Percentiles rank a stretch among this genome's conserved stretches.
phyloP scores from a whole-genome alignment of 2,329 filamentous ascomycete species.

The Diaporthe longicolla region DNA sequence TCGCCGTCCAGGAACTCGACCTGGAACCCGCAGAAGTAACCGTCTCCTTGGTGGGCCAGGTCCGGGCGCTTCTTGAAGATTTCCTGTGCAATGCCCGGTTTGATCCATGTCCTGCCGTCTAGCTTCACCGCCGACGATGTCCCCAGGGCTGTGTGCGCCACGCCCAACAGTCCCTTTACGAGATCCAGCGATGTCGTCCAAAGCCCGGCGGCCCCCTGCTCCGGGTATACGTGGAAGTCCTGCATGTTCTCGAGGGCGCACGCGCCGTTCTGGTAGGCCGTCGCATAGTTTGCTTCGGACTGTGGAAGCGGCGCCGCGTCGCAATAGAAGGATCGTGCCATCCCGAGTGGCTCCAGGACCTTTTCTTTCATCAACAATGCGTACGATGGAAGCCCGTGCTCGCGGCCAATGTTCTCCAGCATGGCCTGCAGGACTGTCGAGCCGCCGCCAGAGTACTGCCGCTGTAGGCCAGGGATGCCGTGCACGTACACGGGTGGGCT shows the following conservation, averaged over 20 bases:
- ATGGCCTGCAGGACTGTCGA: slow-evolving; percentile 39
- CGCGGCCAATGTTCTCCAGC: slow-evolving; percentile 32
- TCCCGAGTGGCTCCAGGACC: slow-evolving; percentile 35
- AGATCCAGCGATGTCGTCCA: slow-evolving; percentile 40
- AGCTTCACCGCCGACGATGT: slow-evolving; percentile 18
- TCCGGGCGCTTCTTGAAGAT: slow-evolving; percentile 29
- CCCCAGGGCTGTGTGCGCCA: slow-evolving; percentile 33
- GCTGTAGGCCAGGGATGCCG: slow-evolving; percentile 27
- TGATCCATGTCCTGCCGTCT: slow-evolving; percentile 35
- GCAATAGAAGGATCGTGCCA: slow-evolving; percentile 39
- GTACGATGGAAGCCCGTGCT: slow-evolving; percentile 10
- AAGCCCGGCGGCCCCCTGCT: slow-evolving; percentile 38
- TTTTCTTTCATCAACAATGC: slow-evolving; percentile 35
- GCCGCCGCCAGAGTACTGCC: slow-evolving; percentile 36
- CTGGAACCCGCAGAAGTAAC: slow-evolving; percentile 36
- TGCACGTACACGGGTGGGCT: slow-evolving; percentile 31
- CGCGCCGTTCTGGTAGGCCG: slow-evolving; percentile 36
- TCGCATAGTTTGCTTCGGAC: slow-evolving; percentile 33
- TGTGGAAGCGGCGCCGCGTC: slow-evolving; percentile 12
- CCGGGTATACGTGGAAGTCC: slow-evolving; percentile 35
- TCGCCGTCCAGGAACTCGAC: slow-evolving; percentile 35
- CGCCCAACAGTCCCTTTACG: slow-evolving; percentile 31
- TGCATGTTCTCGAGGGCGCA: slow-evolving; percentile 21
- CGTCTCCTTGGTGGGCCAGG: neutral
- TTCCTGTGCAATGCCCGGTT: slow-evolving; percentile 24